phyloP scores from a whole-genome alignment of 2,329 filamentous ascomycete genomes.

The Scedosporium apiospermum region DNA sequence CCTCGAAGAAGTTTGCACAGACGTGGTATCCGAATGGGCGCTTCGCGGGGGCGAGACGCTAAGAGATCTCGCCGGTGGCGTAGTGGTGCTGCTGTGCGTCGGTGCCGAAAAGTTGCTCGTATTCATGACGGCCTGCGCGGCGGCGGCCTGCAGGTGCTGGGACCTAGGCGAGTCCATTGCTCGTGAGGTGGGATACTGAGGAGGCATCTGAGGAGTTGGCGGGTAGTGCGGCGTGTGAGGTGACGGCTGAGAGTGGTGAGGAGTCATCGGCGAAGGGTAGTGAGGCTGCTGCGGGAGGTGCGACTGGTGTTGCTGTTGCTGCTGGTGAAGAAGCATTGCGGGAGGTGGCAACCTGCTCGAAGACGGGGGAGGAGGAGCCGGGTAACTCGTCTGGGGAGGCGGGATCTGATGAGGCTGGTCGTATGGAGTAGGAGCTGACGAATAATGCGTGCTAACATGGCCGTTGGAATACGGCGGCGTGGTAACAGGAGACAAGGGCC shows the following conservation, averaged over 20 bases:
- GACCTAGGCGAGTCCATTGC: slow-evolving; percentile 13
- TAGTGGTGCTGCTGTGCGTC: slow-evolving; percentile 23
- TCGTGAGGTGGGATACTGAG: slow-evolving; percentile 10
- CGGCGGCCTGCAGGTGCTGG: slow-evolving; percentile 33
- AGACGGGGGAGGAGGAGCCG: slow-evolving; percentile 15
- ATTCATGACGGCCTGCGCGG: slow-evolving; percentile 29
- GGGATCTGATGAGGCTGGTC: slow-evolving; percentile 12
- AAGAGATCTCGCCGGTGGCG: slow-evolving; percentile 33
- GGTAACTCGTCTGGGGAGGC: slow-evolving; percentile 17
- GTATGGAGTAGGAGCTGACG: slow-evolving; percentile 12
- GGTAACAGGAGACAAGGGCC: slow-evolving; percentile 46
- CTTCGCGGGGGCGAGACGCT: slow-evolving; percentile 40
- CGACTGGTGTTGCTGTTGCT: slow-evolving; percentile 20
- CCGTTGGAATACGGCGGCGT: slow-evolving; percentile 37
- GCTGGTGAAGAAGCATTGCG: slow-evolving; percentile 5
- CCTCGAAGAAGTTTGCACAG: slow-evolving; percentile 10
- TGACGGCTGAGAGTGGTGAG: slow-evolving; percentile 4
- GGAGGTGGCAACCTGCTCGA: slow-evolving; percentile 19
- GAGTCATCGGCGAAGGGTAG: slow-evolving; percentile 16
- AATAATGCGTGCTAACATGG: slow-evolving; percentile 24
- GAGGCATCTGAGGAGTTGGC: slow-evolving; percentile 15
- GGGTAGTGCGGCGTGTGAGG: slow-evolving; percentile 19
- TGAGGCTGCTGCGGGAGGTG: slow-evolving; percentile 19
- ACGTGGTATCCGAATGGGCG: slow-evolving; percentile 24
- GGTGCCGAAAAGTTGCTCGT: slow-evolving; percentile 24